phyloP scores from a whole-genome alignment of 1,284 basidiomycete genomes.

The Puccinia hordei region DNA sequence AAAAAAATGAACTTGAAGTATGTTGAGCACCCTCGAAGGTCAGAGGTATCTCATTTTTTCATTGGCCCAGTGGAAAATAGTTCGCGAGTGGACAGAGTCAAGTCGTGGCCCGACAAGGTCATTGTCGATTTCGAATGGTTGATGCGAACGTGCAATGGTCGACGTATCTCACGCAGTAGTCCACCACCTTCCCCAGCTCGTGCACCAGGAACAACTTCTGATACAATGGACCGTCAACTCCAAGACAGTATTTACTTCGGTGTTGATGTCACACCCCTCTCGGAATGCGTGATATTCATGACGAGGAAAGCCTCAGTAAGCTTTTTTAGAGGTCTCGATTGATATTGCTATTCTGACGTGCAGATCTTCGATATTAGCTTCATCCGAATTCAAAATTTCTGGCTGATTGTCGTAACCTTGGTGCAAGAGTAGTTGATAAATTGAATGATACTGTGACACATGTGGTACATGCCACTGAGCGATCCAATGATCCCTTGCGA shows the following conservation, averaged over 20 bases:
- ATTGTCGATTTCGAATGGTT: conserved; percentile 47
- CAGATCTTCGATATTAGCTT: background rate
- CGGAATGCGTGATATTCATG: conserved; percentile 34
- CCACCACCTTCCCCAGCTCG: background rate
- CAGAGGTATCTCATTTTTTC: conserved; percentile 47
- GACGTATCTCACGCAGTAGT: conserved; percentile 23
- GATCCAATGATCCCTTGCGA: background rate
- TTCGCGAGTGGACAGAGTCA: conserved; percentile 34
- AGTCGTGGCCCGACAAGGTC: conserved; percentile 40
- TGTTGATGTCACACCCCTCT: background rate
- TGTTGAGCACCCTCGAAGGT: conserved; percentile 34
- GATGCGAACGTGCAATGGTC: conserved; percentile 12
- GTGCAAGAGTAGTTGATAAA: conserved; percentile 40
- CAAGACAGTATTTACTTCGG: background rate
- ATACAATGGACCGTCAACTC: background rate
- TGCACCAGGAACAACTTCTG: background rate
- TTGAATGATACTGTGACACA: conserved; percentile 41
- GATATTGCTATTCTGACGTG: background rate
- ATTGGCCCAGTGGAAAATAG: conserved; percentile 39
- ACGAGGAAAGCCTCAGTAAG: conserved; percentile 39
- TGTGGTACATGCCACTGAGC: conserved; percentile 32
- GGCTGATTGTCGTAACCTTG: conserved; percentile 39
- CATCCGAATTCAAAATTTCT: conserved; percentile 32
- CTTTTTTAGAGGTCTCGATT: background rate
- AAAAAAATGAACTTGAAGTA: conserved; percentile 43